These are phyloP conservation scores for Podospora pseudoanserina DNA, from an alignment of 495 filamentous ascomycete species.

Conservation along the genomic window DNA sequence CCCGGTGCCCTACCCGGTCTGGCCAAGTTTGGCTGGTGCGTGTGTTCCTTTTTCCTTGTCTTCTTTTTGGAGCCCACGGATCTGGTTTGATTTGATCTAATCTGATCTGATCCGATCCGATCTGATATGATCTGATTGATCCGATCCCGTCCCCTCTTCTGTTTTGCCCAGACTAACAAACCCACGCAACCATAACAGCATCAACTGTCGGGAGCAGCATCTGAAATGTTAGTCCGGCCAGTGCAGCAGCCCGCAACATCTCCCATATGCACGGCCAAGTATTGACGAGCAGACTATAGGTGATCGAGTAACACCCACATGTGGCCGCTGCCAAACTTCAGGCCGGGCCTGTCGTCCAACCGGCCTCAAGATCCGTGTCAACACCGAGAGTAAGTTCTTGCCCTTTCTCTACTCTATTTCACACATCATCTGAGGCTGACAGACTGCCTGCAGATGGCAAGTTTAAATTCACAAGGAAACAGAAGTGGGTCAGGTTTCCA, in stretches of 20 bases:
- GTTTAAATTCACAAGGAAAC: constrained; percentile 27
- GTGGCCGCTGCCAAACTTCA: constrained; percentile 35
- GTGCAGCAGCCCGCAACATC: background rate
- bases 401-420: background rate
- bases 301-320: constrained; percentile 42
- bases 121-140: background rate
- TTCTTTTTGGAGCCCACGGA: background rate
- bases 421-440: background rate
- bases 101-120: background rate
- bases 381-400: constrained; percentile 21
- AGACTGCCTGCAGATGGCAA: constrained; percentile 1
- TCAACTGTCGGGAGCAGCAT: constrained; percentile 45
- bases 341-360: constrained; percentile 24
- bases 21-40: constrained; percentile 34
- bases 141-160: background rate
- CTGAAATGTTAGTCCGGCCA: constrained; percentile 38
- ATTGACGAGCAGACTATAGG: constrained; percentile 27
- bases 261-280: background rate
- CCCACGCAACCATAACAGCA: constrained; percentile 23
- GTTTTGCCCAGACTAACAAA: background rate
- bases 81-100: background rate
- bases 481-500: constrained; percentile 34
- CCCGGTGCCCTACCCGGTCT: background rate
- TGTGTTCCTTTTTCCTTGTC: background rate
- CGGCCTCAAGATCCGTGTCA: constrained; percentile 31